Evolutionary conservation across 257 asterid species (phyloP).

Genomic region (Fraxinus excelsior): DNA sequence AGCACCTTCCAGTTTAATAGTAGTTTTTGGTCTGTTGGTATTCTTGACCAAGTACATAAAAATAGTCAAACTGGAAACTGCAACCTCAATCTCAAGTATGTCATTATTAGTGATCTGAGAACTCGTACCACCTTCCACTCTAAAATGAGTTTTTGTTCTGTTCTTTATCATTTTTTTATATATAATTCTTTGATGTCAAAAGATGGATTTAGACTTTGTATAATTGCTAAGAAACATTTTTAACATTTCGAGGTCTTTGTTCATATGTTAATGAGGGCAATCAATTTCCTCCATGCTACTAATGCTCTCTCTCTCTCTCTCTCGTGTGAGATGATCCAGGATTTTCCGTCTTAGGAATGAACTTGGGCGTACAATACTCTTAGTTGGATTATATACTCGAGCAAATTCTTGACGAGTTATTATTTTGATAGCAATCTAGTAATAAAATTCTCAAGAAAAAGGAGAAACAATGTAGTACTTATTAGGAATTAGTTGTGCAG

Average conservation of each 20-base stretch:
- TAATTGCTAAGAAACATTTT: not conserved
- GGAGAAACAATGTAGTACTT: not conserved
- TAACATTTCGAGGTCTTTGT: not conserved
- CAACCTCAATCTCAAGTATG: not conserved
- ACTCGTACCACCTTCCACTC: not conserved
- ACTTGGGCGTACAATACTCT: not conserved
- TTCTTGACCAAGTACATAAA: not conserved
- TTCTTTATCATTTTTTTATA: not conserved
- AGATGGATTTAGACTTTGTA: not conserved
- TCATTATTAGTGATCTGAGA: not conserved
- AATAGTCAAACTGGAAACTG: not conserved
- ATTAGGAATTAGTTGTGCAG: not conserved
- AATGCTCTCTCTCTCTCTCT: not conserved
- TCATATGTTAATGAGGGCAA: no score
- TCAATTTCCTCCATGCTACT: not conserved
- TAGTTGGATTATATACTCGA: not conserved
- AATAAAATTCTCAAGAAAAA: not conserved
- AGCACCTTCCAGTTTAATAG: not conserved
- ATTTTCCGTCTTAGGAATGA: not conserved
- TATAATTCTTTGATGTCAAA: not conserved
- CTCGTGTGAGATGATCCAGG: not conserved
- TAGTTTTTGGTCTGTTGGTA: not conserved
- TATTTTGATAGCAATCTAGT: not conserved
- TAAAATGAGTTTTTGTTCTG: not conserved
- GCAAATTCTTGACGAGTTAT: not conserved